Percentiles rank a stretch among this genome's conserved stretches.
Conservation (phyloP, 1,284 basidiomycete genomes). For the Ceratobasidium sp. region DNA sequence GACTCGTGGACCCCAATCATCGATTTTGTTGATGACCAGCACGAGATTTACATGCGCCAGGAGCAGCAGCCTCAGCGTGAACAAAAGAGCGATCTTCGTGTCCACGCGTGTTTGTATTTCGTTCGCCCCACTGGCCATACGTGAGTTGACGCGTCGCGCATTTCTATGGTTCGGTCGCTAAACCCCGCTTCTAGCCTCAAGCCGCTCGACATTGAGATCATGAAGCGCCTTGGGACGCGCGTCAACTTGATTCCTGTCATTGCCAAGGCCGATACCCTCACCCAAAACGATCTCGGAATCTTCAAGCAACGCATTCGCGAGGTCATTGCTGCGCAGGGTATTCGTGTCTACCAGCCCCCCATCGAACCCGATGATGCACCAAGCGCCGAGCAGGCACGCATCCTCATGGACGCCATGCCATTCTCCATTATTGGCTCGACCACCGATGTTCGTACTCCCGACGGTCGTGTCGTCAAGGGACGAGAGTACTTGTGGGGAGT, state of each 20-base stretch:
- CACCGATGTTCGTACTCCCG: conserved; percentile 90
- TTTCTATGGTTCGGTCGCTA: conserved; percentile 13
- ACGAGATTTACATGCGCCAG: conserved; percentile 99
- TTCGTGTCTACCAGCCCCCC: conserved; percentile 94
- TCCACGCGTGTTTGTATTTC: conserved; percentile 98
- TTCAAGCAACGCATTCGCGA: conserved; percentile 98
- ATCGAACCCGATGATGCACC: conserved; percentile 92
- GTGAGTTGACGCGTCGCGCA: conserved; percentile 64
- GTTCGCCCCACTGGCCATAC: conserved; percentile 96
- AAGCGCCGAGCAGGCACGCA: conserved; percentile 89
- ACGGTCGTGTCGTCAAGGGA: conserved; percentile 95
- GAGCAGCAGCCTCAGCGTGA: conserved; percentile 96
- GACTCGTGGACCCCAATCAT: conserved; percentile 99
- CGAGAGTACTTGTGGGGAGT: conserved; percentile 99
- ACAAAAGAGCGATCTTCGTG: conserved; percentile 95
- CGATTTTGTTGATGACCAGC: conserved; percentile 99
- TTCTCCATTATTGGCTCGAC: conserved; percentile 99
- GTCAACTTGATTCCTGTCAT: conserved; percentile 99
- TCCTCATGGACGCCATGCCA: conserved; percentile 90
- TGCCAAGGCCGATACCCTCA: conserved; percentile 96
- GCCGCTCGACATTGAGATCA: conserved; percentile 98
- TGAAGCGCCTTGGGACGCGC: conserved; percentile 96
- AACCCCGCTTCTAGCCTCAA: conserved; percentile 73
- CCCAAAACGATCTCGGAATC: conserved; percentile 87
- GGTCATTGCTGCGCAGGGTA: conserved; percentile 90